Evolutionary conservation across 345 rosid species (phyloP).

Genomic region (Bruguiera gymnorhiza): DNA sequence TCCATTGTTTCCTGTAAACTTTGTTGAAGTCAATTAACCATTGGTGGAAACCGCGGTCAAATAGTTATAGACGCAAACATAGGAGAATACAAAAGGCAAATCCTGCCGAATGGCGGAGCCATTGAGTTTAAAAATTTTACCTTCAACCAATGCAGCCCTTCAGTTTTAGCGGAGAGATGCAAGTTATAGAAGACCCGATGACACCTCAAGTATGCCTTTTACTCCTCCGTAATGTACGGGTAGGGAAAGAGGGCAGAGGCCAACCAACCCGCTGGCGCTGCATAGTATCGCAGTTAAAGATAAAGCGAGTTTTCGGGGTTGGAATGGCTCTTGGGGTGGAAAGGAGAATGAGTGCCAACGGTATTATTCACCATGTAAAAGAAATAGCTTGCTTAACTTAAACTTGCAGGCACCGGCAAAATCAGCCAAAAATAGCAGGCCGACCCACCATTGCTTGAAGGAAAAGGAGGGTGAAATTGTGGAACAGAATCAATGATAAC

Average conservation of each 20-base stretch:
- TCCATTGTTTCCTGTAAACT: conserved; percentile 28
- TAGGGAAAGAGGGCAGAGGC: conserved; percentile 8
- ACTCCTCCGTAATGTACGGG: background rate
- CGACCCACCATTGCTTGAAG: conserved; percentile 7
- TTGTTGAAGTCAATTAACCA: background rate
- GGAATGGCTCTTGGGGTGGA: conserved; percentile 13
- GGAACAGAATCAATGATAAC: conserved; percentile 14
- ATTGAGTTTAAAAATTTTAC: background rate
- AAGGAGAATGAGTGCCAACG: background rate
- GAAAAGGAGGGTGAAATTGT: background rate
- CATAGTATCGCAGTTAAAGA: background rate
- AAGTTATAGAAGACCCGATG: conserved; percentile 7
- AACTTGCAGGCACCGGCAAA: conserved; percentile 3
- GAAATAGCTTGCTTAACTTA: background rate
- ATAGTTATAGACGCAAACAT: background rate
- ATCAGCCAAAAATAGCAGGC: background rate
- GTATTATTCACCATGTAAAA: background rate
- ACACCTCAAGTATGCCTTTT: conserved; percentile 16
- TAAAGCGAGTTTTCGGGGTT: conserved; percentile 22
- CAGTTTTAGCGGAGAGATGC: background rate
- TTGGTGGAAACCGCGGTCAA: background rate
- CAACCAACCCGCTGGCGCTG: conserved; percentile 26
- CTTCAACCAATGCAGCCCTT: background rate
- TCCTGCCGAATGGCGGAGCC: background rate
- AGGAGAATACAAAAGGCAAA: conserved; percentile 1